Base-by-base conservation (phyloP, 2,329 filamentous ascomycete genomes). In the Gaeumannomyces sp. region DNA sequence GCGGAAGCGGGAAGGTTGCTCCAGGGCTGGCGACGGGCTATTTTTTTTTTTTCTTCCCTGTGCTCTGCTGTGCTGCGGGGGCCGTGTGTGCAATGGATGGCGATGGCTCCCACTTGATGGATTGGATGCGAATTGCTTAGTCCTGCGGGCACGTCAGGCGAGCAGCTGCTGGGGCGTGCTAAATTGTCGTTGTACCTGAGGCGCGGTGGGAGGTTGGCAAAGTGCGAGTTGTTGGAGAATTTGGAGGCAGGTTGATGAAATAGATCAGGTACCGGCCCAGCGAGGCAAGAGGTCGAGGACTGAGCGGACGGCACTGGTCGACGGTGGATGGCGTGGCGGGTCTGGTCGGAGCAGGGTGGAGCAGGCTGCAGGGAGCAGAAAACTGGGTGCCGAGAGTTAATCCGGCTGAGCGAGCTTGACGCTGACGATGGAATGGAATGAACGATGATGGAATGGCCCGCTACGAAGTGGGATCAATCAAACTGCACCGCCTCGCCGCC, bases 41-140 rank as follows among this genome's bases (percentile, higher is more conserved):
- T 61, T n/a, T 61, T 61, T 61, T 61, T 60, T 61, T 61, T 50
- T n/a, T 25, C 31, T 61, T 35, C 13, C 2, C n/a, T 53, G 19
- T n/a, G 19, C 22, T 53, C n/a, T 53, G 45, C 38, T 50, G 22
- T n/a, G 19, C 45, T 53, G 45, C 45, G 45, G 45, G 45, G 45
- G 22, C 45, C 45, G 45, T 25, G 45, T 53, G 19, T 10, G 22
- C 22, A 53, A n/a, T 10, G 45, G 45, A 53, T 53, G 45, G 45
- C 8, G 45, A 53, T 10, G 45, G 22, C n/a, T 53, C 7, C 19
- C 19, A 53, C 19, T 53, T 8, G 22, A 53, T 53, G 45, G 6
- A 53, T 53, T 53, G 45, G 19, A 53, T 19, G 45, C 45, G 45
- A 35, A 53, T 19, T 53, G 45, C 19, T n/a, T 25, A 53, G 8